A percentile compares a stretch with the other conserved stretches of the same genome.
These are phyloP conservation scores for Globisporangium rhizosaccharum DNA, from an alignment of 352 stramenopile genomes.

Conservation along the genomic window DNA sequence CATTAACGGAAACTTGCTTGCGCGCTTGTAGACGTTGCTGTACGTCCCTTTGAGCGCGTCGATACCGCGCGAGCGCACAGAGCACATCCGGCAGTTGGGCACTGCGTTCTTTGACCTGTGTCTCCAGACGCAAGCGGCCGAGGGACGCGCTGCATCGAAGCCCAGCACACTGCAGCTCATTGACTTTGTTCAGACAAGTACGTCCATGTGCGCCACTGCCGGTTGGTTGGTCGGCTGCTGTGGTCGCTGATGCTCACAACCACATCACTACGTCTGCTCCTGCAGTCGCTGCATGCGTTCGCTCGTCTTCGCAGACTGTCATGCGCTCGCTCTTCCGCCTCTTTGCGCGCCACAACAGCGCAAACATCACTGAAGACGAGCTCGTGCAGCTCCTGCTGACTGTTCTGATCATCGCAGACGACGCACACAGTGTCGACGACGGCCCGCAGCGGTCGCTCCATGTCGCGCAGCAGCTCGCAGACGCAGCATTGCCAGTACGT, in stretches of 20 bases:
- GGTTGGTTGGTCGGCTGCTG: not conserved
- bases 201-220: not conserved
- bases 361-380: constrained; percentile 34
- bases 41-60: constrained; percentile 25
- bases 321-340: constrained; percentile 46
- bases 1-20: not conserved
- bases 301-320: constrained; percentile 59
- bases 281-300: constrained; percentile 58
- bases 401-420: constrained; percentile 50
- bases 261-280: not conserved
- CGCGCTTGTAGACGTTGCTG: constrained; percentile 29
- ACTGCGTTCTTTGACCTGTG: constrained; percentile 51
- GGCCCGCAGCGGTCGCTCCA: constrained; percentile 24
- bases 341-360: constrained; percentile 27
- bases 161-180: constrained; percentile 25
- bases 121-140: constrained; percentile 24
- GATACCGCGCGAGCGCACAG: constrained; percentile 23
- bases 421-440: constrained; percentile 11
- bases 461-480: constrained; percentile 36
- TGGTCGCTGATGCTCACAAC: not conserved
- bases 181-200: constrained; percentile 70
- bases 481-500: constrained; percentile 27
- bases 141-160: constrained; percentile 6
- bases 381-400: constrained; percentile 42
- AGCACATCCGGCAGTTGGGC: constrained; percentile 23